These are phyloP conservation scores for carrot (Daucus carota) DNA, from an alignment of 129 eudicot species.

Conservation along the genomic window DH1_v3.0 NC_030385.2:28766501-28767000, in stretches of 20 bases:
- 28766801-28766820: slow-evolving; percentile 98
- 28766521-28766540: slow-evolving; percentile 98
- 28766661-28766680: neutral
- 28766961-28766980: neutral
- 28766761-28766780: too few relatives aligned
- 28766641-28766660: neutral
- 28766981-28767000: neutral
- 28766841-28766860: slow-evolving; percentile 99
- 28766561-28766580: slow-evolving; percentile 15
- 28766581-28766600: too few relatives aligned
- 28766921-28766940: neutral
- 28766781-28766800: neutral
- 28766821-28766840: slow-evolving; percentile 95
- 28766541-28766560: slow-evolving; percentile 80
- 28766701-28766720: too few relatives aligned
- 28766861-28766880: slow-evolving; percentile 99
- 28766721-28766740: neutral
- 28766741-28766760: too few relatives aligned
- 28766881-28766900: slow-evolving; percentile 84
- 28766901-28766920: neutral
- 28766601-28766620: too few relatives aligned
- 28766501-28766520: slow-evolving; percentile 76
- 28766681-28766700: too few relatives aligned
- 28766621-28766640: too few relatives aligned
- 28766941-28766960: neutral